Conservation (phyloP, 2,329 filamentous ascomycete genomes). For the Talaromyces amestolkiae region DNA sequence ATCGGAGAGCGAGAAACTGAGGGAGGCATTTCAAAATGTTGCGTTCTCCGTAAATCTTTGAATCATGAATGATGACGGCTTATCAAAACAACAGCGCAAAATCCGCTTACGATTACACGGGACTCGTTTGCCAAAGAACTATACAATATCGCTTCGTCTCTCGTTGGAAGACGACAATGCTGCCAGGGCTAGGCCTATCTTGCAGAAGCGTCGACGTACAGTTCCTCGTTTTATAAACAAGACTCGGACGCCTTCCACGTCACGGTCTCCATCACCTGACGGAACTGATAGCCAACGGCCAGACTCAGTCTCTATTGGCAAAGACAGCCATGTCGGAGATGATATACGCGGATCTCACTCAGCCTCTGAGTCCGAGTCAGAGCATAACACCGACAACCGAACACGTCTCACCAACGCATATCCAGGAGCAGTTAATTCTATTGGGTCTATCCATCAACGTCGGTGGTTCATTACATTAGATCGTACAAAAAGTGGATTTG, state of each 20-base stretch:
- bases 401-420: slow-evolving; percentile 65
- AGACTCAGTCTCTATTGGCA: no score
- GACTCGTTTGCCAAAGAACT: slow-evolving; percentile 52
- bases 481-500: slow-evolving; percentile 58
- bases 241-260: slow-evolving; percentile 24
- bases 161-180: slow-evolving; percentile 32
- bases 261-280: slow-evolving; percentile 20
- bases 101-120: slow-evolving; percentile 58
- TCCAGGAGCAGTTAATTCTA: slow-evolving; percentile 61
- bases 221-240: slow-evolving; percentile 17
- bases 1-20: slow-evolving; percentile 47
- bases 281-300: not conserved
- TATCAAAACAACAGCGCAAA: slow-evolving; percentile 43
- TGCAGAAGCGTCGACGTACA: slow-evolving; percentile 23
- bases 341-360: slow-evolving; percentile 12
- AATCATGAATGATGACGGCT: not conserved
- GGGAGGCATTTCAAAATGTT: slow-evolving; percentile 51
- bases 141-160: slow-evolving; percentile 56
- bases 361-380: slow-evolving; percentile 24
- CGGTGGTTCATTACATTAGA: slow-evolving; percentile 67
- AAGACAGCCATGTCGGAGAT: slow-evolving; percentile 17
- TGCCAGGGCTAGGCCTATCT: slow-evolving; percentile 19
- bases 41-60: not conserved
- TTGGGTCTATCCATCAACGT: slow-evolving; percentile 66
- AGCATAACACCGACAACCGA: slow-evolving; percentile 50